Base-by-base conservation (phyloP, 1,284 basidiomycete species). In the Grifola frondosa region DNA sequence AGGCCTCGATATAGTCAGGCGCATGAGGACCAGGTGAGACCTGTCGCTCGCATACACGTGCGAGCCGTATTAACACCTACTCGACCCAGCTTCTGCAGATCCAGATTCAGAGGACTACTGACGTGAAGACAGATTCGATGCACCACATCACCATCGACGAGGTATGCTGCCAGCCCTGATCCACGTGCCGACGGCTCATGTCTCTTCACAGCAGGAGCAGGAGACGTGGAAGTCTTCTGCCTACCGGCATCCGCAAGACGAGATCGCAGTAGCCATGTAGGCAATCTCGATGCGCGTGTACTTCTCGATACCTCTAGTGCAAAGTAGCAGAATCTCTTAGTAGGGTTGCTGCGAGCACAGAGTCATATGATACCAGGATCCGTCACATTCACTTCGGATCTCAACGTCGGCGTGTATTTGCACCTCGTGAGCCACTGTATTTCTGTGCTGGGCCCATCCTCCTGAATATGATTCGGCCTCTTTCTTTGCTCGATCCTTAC, bases 81-180 rank as follows among this genome's bases (percentile, higher is more conserved):
- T 17, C 22, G n/a, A 13, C 13, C 17, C 25, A 46, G 48, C 16
- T 35, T 15, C 31, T 53, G 12, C 41, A 46, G 23, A 50, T 53
- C 22, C 41, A 53, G 21, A 41, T 53, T 2, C 46, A 44, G 12
- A 53, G 44, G 9, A 21, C 41, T 2, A 53, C 52, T 7, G 48
- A 50, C 28, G 16, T 42, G 15, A 53, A 53, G 40, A 48, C 46
- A 2, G 52, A 53, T 30, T 39, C 38, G 1, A 25, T 38, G 7
- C 37, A 42, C 5, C 37, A 43, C 9, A 35, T 24, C 15, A 31
- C 23, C 5, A 26, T 21, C 15, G 35, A 45, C 17, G 48, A 53
- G 51, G 51, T 45, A 31, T 3, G 26, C 10, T 35, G 10, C 30
- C n/a, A 10, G 19, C 3, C 20, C 10, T 6, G 9, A 19, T 29